Conservation (phyloP, 2,329 filamentous ascomycete species). For the Zymoseptoria crescenta region DNA sequence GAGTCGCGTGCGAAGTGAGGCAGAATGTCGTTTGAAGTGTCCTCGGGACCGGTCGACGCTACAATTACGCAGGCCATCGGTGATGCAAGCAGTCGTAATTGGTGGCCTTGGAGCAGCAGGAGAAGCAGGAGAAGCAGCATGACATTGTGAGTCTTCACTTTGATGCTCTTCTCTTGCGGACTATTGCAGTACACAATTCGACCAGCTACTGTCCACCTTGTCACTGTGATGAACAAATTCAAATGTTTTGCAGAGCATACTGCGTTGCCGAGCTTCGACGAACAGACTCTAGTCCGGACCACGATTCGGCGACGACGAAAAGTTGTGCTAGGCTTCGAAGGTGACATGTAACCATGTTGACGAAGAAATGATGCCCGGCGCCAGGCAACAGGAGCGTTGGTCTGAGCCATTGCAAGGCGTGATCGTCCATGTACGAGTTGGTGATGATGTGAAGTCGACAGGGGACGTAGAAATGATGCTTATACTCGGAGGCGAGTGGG, state of each 20-base stretch:
- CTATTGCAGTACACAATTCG: conserved; percentile 22
- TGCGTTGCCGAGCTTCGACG: background rate
- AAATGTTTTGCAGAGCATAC: too few relatives aligned
- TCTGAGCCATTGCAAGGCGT: background rate
- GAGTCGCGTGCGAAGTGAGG: background rate
- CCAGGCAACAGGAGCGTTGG: background rate
- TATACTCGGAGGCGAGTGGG: background rate
- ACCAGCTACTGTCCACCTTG: conserved; percentile 33
- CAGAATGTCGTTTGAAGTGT: background rate
- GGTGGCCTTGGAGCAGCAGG: background rate
- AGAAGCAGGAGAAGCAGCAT: too few relatives aligned
- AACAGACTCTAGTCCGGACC: background rate
- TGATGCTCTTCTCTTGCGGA: too few relatives aligned
- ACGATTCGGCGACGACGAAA: background rate
- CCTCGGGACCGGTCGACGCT: background rate
- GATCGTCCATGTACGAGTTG: background rate
- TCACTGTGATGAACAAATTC: background rate
- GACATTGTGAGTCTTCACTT: conserved; percentile 3
- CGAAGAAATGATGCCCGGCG: background rate
- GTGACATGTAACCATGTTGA: background rate
- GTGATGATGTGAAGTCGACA: background rate
- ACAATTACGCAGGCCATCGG: background rate
- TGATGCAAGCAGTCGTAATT: background rate
- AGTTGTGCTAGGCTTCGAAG: background rate
- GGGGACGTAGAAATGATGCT: background rate